phyloP scores from a whole-genome alignment of 305 asterid genomes.

The Solanum hybrid region DNA sequence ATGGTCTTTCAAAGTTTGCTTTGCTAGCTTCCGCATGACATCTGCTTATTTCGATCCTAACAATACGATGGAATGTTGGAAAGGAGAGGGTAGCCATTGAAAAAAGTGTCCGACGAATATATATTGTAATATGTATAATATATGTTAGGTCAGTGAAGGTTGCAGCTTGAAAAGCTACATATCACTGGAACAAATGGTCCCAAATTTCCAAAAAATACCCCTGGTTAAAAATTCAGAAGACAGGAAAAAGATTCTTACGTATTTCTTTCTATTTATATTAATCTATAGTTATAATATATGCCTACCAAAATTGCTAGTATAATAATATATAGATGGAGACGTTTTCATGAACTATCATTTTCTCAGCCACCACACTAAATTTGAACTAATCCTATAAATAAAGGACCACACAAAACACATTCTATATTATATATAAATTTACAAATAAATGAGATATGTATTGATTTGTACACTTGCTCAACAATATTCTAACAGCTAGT shows the following conservation, averaged over 20 bases:
- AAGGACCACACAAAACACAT: neutral
- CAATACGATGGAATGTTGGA: conserved; percentile 15
- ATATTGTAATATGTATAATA: neutral
- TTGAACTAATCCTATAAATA: neutral
- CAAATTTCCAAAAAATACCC: neutral
- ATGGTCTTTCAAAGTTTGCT: no score
- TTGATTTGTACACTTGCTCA: conserved; percentile 32
- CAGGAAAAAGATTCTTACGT: neutral
- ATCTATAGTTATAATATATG: neutral
- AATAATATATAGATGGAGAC: conserved; percentile 10
- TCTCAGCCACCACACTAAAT: neutral
- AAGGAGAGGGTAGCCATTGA: conserved; percentile 27
- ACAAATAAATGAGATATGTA: neutral
- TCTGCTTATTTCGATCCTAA: no score
- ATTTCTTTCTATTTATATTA: neutral
- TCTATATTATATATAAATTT: neutral
- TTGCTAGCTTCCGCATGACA: no score
- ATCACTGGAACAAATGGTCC: conserved; percentile 46
- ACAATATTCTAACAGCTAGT: neutral
- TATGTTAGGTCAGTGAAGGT: conserved; percentile 11
- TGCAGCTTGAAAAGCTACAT: conserved; percentile 43
- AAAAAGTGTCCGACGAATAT: conserved; percentile 1
- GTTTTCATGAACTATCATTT: conserved; percentile 7
- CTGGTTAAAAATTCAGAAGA: neutral
- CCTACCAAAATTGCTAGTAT: neutral